A percentile compares a stretch with the other conserved stretches of the same genome.
Evolutionary conservation across 257 asterid species (phyloP).

Genomic region (Penstemon davidsonii): DNA sequence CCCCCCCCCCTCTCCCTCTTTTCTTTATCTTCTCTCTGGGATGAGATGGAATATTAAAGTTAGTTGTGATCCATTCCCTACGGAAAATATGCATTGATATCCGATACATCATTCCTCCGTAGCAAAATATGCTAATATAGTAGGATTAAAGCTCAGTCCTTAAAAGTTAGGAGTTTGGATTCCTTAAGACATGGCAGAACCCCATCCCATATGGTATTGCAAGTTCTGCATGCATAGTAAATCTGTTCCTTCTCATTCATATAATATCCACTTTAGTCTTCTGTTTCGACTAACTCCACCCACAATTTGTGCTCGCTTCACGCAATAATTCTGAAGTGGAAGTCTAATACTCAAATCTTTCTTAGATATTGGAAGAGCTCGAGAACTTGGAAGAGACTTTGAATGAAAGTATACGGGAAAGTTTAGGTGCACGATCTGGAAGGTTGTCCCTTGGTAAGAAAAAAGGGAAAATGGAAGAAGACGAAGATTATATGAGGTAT

Average conservation of each 20-base stretch:
- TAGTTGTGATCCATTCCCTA: conserved; percentile 5
- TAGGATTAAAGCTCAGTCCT: not conserved
- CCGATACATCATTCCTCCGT: conserved; percentile 13
- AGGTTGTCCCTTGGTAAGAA: conserved; percentile 60
- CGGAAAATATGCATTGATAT: not conserved
- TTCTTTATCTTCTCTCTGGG: not conserved
- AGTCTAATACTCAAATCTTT: conserved; percentile 21
- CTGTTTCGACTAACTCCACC: conserved; percentile 9
- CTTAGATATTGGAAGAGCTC: conserved; percentile 91
- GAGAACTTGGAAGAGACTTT: conserved; percentile 97
- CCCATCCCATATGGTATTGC: not conserved
- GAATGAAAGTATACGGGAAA: conserved; percentile 92
- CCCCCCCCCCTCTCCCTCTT: not conserved
- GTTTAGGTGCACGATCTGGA: conserved; percentile 88
- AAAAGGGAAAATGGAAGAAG: conserved; percentile 60
- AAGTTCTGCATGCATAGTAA: conserved; percentile 5
- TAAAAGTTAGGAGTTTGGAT: no score
- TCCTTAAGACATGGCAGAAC: no score
- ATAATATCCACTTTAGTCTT: not conserved
- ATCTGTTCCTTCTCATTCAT: not conserved
- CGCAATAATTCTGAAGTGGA: not conserved
- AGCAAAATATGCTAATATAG: conserved; percentile 7
- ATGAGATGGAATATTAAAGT: conserved; percentile 11
- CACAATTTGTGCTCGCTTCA: not conserved
- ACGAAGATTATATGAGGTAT: conserved; percentile 73